A percentile compares a stretch with the other conserved stretches of the same genome.
These are phyloP conservation scores for Ogataea paraovalis DNA, from an alignment of 805 yeast species.

Conservation along the genomic window DNA sequence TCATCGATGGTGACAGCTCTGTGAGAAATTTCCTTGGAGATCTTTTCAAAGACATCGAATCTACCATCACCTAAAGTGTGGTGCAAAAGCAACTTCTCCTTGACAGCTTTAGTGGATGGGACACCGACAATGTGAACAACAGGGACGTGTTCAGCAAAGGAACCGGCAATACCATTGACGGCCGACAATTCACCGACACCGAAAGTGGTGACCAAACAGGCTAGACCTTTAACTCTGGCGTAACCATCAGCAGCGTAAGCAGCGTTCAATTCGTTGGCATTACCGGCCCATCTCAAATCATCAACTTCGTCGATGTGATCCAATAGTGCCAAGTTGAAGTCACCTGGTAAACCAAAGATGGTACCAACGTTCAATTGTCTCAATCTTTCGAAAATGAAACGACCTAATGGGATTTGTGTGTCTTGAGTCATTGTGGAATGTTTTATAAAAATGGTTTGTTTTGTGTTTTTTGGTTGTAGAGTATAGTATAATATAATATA, in stretches of 20 bases:
- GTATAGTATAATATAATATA: background rate
- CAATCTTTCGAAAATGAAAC: slow-evolving; percentile 69
- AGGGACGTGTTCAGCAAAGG: slow-evolving; percentile 82
- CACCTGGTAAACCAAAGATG: slow-evolving; percentile 72
- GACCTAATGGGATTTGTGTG: slow-evolving; percentile 52
- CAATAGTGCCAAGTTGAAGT: slow-evolving; percentile 61
- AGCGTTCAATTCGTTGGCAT: slow-evolving; percentile 79
- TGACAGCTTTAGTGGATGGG: slow-evolving; percentile 68
- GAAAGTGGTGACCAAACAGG: slow-evolving; percentile 70
- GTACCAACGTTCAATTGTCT: slow-evolving; percentile 62
- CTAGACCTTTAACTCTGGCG: slow-evolving; percentile 67
- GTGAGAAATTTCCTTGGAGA: slow-evolving; percentile 65
- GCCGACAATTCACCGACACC: slow-evolving; percentile 83
- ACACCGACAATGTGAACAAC: slow-evolving; percentile 76
- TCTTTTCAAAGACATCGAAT: slow-evolving; percentile 67
- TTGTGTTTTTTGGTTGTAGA: background rate
- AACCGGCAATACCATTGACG: slow-evolving; percentile 75
- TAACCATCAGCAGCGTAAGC: slow-evolving; percentile 84
- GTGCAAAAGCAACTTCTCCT: slow-evolving; percentile 64
- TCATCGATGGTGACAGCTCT: slow-evolving; percentile 61
- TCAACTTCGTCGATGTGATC: slow-evolving; percentile 66
- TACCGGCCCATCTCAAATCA: slow-evolving; percentile 78
- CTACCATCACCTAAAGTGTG: slow-evolving; percentile 80
- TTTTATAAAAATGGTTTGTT: background rate
- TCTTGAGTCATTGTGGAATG: slow-evolving; percentile 2